These are phyloP conservation scores for Tetrahymena borealis DNA, from an alignment of 73 alveolate species.

Conservation along the genomic window DNA sequence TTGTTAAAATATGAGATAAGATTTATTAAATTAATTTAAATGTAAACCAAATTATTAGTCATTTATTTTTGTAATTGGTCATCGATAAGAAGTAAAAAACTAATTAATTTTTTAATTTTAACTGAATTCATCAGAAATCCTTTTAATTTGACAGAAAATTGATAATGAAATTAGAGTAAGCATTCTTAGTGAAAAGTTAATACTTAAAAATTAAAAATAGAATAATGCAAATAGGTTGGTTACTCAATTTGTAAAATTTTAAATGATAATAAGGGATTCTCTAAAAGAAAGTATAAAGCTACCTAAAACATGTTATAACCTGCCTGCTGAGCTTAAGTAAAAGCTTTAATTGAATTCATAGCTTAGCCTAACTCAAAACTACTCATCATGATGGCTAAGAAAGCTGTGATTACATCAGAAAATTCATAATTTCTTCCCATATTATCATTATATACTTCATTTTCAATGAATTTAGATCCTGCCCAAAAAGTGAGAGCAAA, in stretches of 20 bases:
- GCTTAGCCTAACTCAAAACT: slow-evolving; percentile 2
- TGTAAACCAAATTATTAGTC: background rate
- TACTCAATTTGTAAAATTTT: slow-evolving; percentile 12
- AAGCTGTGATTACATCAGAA: slow-evolving; percentile 16
- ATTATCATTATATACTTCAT: slow-evolving; percentile 1
- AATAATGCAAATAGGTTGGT: background rate
- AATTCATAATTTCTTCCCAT: background rate
- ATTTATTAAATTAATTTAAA: background rate
- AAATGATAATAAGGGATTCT: no score
- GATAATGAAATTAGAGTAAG: no score
- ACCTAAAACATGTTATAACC: slow-evolving; percentile 8
- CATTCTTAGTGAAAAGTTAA: no score
- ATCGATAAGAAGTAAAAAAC: no score
- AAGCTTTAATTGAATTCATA: background rate
- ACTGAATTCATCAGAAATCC: no score
- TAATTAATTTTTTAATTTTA: no score
- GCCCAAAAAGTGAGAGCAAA: slow-evolving; percentile 16
- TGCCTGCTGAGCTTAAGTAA: slow-evolving; percentile 7
- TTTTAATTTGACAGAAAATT: no score
- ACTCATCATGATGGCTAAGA: background rate
- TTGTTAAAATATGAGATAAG: background rate
- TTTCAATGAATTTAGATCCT: slow-evolving; percentile 14
- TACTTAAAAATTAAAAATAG: background rate
- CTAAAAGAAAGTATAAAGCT: no score
- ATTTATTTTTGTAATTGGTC: no score